These are phyloP conservation scores for Trichoderma pleuroti DNA, from an alignment of 2,329 filamentous ascomycete species.

Conservation along the genomic window DNA sequence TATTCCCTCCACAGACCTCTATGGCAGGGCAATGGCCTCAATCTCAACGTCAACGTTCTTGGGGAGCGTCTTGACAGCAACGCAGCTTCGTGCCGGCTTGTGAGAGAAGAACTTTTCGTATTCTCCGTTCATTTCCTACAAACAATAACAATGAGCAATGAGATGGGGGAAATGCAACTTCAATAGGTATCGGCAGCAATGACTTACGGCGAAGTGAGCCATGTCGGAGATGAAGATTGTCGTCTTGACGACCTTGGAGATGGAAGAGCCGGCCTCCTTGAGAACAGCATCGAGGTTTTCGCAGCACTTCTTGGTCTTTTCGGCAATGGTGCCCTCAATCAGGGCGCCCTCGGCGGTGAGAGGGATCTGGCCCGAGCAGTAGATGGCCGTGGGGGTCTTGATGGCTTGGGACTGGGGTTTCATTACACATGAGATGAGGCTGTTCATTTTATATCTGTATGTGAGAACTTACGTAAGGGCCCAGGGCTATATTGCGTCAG, in stretches of 20 bases:
- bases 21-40: conserved; percentile 76
- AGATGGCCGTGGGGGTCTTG: conserved; percentile 62
- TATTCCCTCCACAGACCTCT: conserved; percentile 23
- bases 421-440: background rate
- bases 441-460: background rate
- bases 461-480: conserved; percentile 55
- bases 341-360: conserved; percentile 54
- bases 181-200: background rate
- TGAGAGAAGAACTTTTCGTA: conserved; percentile 80
- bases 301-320: conserved; percentile 62
- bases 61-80: conserved; percentile 84
- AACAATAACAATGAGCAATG: background rate
- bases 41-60: conserved; percentile 87
- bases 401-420: conserved; percentile 58
- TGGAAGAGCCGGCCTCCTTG: conserved; percentile 71
- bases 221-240: conserved; percentile 91
- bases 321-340: conserved; percentile 56
- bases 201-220: conserved; percentile 69
- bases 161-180: background rate
- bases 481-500: conserved; percentile 45
- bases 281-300: conserved; percentile 83
- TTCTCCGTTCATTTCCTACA: conserved; percentile 72
- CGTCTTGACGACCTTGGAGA: conserved; percentile 83
- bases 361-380: conserved; percentile 72
- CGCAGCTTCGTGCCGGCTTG: conserved; percentile 85